A percentile compares a stretch with the other conserved stretches of the same genome.
Evolutionary conservation across 2,329 filamentous ascomycete genomes (phyloP).

Genomic region (Incumbomyces lentus): DNA sequence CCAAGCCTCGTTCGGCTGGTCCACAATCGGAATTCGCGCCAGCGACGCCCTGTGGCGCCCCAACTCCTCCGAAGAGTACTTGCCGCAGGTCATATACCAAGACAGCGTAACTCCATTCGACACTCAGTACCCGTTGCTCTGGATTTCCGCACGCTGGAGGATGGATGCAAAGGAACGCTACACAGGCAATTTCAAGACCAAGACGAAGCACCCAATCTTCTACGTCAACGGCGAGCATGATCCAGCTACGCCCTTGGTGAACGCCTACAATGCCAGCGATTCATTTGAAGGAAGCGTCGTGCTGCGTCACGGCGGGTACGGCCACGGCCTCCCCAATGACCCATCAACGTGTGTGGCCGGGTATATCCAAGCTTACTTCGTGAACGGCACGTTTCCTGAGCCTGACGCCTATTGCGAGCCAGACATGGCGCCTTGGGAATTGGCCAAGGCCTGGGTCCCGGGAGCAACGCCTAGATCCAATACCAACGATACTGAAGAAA

Average conservation of each 20-base stretch:
- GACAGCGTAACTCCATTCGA: conserved; percentile 2
- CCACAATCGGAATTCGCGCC: conserved; percentile 9
- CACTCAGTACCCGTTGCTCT: conserved; percentile 5
- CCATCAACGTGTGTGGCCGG: conserved; percentile 26
- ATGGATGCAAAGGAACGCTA: conserved; percentile 21
- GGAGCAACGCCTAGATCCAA: too few relatives aligned
- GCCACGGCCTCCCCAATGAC: conserved; percentile 19
- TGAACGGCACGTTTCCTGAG: conserved; percentile 27
- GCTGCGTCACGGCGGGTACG: conserved; percentile 16
- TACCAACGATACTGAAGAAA: too few relatives aligned
- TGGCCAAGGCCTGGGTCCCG: not conserved
- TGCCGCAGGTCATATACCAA: not conserved
- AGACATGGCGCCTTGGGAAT: conserved; percentile 10
- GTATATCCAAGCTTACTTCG: conserved; percentile 25
- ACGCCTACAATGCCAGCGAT: conserved; percentile 20
- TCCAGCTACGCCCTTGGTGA: conserved; percentile 19
- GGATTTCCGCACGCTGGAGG: conserved; percentile 18
- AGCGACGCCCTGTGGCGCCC: conserved; percentile 9
- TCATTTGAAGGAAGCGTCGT: conserved; percentile 21
- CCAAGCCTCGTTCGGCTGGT: not conserved
- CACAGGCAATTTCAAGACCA: conserved; percentile 19
- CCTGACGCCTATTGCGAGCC: conserved; percentile 25
- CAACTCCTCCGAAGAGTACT: conserved; percentile 3
- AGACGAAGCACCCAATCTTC: conserved; percentile 21
- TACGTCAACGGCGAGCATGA: conserved; percentile 23